Evolutionary conservation across 352 stramenopile genomes (phyloP), one percentile per base, ranked within the genome.

Genomic region (Pythium vanterpoolii): DNA sequence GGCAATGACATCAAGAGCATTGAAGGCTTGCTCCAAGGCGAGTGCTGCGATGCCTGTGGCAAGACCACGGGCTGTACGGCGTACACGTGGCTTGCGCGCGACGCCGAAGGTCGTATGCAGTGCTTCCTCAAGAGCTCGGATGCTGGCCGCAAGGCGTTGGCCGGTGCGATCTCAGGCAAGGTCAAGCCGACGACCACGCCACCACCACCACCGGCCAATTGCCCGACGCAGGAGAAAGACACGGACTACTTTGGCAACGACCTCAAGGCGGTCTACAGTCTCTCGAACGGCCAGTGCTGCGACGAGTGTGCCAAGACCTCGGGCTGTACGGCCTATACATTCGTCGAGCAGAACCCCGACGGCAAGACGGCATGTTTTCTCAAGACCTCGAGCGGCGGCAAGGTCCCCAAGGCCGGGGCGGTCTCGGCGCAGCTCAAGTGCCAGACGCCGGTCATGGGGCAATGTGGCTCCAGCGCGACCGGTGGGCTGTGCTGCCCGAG

Each of bases 91-190:
- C 16, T 56, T 8, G 52, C 60, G 21, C 36, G 34, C 16, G 60
- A 69, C 24, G 11, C 54, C 23, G 14, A 66, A 16, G 66, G 71
- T 43, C 65, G 66, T 21, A 60, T 54, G 6, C 80, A 76, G 54
- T 87, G 77, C 58, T 74, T 83, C 62, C 73, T 76, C 28, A 85
- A 76, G 75, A 79, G 75, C 40, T 61, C 59, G 13, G 19, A 47
- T 19, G 40, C 16, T 9, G 40, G 40, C 19, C 40, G 40, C 40
- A 47, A 19, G 16, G 9, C 40, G 21, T 9, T n/a, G 9, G 21
- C 16, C n/a, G 40, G 40, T 47, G 40, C 19, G 40, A 26, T 47
- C 21, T 47, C 40, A 10, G 40, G 40, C n/a, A 47, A 47, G 40
- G 9, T 47, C 40, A 47, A 47, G 40, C 9, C 16, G 8, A 47